A percentile compares a stretch with the other conserved stretches of the same genome.
Conservation (phyloP, 192 early-diverging fungal species). For the Umbelopsis ramanniana region DNA sequence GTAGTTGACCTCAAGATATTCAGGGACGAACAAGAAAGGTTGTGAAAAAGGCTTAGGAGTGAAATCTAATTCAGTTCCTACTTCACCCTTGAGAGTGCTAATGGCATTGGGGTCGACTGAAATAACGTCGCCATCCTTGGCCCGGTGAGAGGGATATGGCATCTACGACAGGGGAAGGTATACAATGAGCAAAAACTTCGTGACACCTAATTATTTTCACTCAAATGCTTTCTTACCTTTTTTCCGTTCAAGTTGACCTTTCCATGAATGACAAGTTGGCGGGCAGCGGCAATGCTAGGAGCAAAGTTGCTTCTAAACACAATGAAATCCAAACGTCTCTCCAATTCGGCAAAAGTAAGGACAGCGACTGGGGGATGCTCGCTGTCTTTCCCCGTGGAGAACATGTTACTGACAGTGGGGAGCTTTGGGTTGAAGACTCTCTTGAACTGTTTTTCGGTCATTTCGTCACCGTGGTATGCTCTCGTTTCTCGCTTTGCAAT, state of each 20-base stretch:
- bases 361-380: constrained; percentile 73
- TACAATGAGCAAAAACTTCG: not conserved
- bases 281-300: constrained; percentile 82
- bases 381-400: constrained; percentile 15
- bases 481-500: constrained; percentile 89
- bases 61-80: constrained; percentile 62
- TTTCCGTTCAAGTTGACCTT: constrained; percentile 94
- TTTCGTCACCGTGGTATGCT: constrained; percentile 91
- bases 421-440: constrained; percentile 65
- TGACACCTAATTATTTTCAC: not conserved
- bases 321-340: constrained; percentile 91
- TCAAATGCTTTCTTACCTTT: constrained; percentile 52
- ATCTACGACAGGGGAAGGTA: constrained; percentile 51
- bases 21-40: constrained; percentile 95
- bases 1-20: constrained; percentile 98
- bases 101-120: constrained; percentile 80
- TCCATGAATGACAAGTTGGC: constrained; percentile 80
- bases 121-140: constrained; percentile 88
- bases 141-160: constrained; percentile 72
- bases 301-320: constrained; percentile 94
- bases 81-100: constrained; percentile 59
- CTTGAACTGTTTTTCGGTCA: constrained; percentile 85
- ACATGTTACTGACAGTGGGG: constrained; percentile 63
- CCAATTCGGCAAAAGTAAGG: constrained; percentile 85
- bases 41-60: constrained; percentile 76